Percentiles rank a stretch among this genome's conserved stretches.
Conservation (phyloP, 768 basidiomycete species). For the Lactarius quietus region DNA sequence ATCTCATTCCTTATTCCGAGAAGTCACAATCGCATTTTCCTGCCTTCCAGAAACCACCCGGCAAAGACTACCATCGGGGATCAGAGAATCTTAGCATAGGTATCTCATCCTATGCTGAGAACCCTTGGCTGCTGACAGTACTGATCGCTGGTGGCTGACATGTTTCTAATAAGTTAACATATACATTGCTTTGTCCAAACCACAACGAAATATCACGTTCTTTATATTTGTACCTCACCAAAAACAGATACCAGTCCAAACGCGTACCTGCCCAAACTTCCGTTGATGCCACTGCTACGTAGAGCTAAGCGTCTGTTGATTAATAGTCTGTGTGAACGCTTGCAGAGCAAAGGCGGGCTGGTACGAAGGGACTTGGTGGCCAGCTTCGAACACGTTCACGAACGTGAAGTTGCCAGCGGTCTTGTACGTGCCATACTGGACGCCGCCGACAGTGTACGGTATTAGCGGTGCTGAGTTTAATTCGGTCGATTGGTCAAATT, state of each 20-base stretch:
- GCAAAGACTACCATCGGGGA: too few relatives aligned
- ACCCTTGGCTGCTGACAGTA: too few relatives aligned
- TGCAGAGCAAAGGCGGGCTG: slow-evolving; percentile 16
- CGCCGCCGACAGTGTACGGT: slow-evolving; percentile 44
- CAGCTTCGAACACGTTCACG: slow-evolving; percentile 45
- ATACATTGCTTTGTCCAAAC: neutral
- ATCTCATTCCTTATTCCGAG: too few relatives aligned
- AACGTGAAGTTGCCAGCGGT: too few relatives aligned
- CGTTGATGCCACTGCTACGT: slow-evolving; percentile 6
- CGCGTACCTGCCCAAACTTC: neutral
- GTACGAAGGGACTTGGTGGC: slow-evolving; percentile 26
- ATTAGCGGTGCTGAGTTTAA: slow-evolving; percentile 40
- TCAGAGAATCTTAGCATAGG: too few relatives aligned
- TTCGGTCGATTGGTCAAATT: slow-evolving; percentile 32
- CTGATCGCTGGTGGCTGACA: too few relatives aligned
- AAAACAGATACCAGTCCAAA: neutral
- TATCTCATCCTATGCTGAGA: too few relatives aligned
- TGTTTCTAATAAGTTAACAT: too few relatives aligned
- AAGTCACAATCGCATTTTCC: too few relatives aligned
- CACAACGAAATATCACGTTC: neutral
- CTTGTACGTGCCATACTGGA: slow-evolving; percentile 21
- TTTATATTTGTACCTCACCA: neutral
- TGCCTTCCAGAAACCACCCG: too few relatives aligned
- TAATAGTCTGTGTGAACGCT: slow-evolving; percentile 20
- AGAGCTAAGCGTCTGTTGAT: slow-evolving; percentile 11